Base-by-base conservation (phyloP, 75 land plant species). In the Cryptomeria japonica region DNA sequence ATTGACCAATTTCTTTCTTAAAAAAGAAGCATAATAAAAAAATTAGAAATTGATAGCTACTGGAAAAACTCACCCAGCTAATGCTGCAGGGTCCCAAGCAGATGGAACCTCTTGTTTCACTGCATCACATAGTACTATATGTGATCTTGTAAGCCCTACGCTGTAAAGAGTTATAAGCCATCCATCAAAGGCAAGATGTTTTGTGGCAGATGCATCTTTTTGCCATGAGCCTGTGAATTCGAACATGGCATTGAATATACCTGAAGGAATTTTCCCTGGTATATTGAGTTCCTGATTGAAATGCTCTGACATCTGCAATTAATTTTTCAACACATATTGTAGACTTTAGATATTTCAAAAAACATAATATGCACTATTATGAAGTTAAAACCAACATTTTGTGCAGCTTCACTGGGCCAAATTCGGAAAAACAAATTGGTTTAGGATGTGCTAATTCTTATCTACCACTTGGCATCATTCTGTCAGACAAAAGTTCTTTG, bases 181-280 rank as follows among this genome's bases (percentile, higher is more conserved):
- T 58, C 97, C 99, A 91, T 97, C 95, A 85, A 92, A 92, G 51
- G 96, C 95, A 44, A 96, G 95, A 87, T 87, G 90, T 79, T 95
- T 96, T 36, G 95, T 91, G 3, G 88, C 14, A 79, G 92, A 83
- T 72, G 96, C 97, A 90, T 97, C 99, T 85, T 97, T 93, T 87
- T 96, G 97, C 99, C 99, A 97, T 89, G 93, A 89, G 10, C 97
- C 96, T 4, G 85, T 90, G 87, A 95, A 96, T 84, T 87, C 91
- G 73, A 94, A 97, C 96, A 93, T 95, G 14, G 93, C 22, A 88
- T 97, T 97, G 91, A 97, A 96, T 22, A 88, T 82, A 6, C 99
- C 99, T 18, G 92, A 90, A 0, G 99, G 99, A 49, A 97, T 97
- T 90, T 96, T 97, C 25, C 97, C 97, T 0, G 94, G 47, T 70